A percentile compares a stretch with the other conserved stretches of the same genome.
These are phyloP conservation scores for Trichoderma atroviride DNA, from an alignment of 2,329 filamentous ascomycete species.

Conservation along the genomic window DNA sequence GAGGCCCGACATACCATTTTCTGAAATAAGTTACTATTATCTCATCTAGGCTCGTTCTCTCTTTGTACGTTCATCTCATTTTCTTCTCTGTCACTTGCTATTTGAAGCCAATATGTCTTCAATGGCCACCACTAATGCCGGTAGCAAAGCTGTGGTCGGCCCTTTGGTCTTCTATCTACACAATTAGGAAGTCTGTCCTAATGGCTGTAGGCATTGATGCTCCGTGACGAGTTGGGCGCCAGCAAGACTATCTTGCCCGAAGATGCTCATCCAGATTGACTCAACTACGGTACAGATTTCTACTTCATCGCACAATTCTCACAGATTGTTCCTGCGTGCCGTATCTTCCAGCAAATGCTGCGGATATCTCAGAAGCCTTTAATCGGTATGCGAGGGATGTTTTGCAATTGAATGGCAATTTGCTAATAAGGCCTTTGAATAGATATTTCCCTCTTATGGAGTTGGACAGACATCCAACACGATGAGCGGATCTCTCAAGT, in stretches of 20 bases:
- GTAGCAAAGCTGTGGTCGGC: not conserved
- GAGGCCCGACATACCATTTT: not conserved
- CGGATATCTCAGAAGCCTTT: not conserved
- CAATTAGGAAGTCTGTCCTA: not conserved
- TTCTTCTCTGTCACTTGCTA: not conserved
- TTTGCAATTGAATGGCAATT: not conserved
- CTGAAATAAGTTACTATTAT: not conserved
- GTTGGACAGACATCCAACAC: not conserved
- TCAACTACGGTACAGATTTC: not conserved
- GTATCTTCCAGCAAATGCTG: not conserved
- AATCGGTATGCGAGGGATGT: not conserved
- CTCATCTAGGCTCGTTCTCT: too few species aligned
- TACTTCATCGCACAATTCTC: conserved; percentile 2
- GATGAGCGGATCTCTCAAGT: not conserved
- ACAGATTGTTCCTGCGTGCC: not conserved
- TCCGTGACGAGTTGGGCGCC: not conserved
- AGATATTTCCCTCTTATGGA: conserved; percentile 1
- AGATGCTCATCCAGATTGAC: not conserved
- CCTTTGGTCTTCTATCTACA: too few species aligned
- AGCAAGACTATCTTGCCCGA: not conserved
- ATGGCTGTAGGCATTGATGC: not conserved
- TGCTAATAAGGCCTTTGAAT: not conserved
- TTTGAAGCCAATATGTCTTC: not conserved
- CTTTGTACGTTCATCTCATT: not conserved
- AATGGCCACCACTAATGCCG: too few species aligned